Evolutionary conservation across 2,329 filamentous ascomycete genomes (phyloP).

Genomic region (Sclerotinia nivalis): DNA sequence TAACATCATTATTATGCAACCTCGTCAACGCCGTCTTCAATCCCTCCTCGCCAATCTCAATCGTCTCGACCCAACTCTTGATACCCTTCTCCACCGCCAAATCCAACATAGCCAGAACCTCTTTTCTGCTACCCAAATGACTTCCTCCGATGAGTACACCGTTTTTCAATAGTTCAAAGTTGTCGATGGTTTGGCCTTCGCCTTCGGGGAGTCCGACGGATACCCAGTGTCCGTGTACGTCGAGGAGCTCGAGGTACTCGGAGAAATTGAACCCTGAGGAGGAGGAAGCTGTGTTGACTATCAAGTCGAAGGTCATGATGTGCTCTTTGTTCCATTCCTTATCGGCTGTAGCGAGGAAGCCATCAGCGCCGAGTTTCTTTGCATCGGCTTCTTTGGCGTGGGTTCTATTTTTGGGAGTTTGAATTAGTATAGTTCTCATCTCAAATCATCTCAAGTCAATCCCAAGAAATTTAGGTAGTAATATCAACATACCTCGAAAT

Average conservation of each 20-base stretch:
- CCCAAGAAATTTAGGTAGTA: background rate
- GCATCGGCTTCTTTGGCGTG: constrained; percentile 62
- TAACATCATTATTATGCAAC: constrained; percentile 70
- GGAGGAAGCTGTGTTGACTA: constrained; percentile 72
- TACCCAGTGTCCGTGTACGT: constrained; percentile 79
- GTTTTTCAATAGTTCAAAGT: constrained; percentile 74
- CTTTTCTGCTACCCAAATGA: constrained; percentile 68
- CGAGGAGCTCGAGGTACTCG: constrained; percentile 75
- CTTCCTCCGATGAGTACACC: constrained; percentile 71
- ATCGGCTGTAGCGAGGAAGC: constrained; percentile 59
- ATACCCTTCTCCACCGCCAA: constrained; percentile 69
- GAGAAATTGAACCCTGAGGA: constrained; percentile 66
- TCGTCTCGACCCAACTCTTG: constrained; percentile 69
- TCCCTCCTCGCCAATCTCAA: constrained; percentile 69
- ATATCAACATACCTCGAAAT: constrained; percentile 51
- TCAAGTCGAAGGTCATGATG: constrained; percentile 69
- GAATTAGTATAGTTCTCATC: background rate
- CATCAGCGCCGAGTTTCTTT: constrained; percentile 59
- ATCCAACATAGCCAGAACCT: constrained; percentile 72
- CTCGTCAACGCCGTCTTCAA: constrained; percentile 69
- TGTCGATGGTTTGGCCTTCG: constrained; percentile 67
- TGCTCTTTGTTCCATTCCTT: constrained; percentile 59
- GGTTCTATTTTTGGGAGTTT: constrained; percentile 35
- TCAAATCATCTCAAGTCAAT: background rate
- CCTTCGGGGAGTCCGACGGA: constrained; percentile 79